Conservation (phyloP, 192 early-diverging fungal genomes). For the Umbelopsis sp. region DNA sequence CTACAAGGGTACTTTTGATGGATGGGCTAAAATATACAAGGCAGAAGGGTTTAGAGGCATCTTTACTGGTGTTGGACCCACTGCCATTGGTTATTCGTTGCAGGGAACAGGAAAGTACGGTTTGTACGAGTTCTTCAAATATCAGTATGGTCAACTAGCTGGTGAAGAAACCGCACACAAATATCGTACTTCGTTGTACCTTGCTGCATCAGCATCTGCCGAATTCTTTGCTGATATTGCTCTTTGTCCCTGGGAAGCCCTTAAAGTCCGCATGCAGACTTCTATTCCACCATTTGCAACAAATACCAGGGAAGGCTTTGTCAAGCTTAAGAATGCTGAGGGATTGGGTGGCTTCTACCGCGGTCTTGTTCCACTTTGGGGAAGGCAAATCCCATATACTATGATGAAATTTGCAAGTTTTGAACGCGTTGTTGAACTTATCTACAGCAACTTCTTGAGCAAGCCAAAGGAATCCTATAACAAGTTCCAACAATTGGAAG, state of each 20-base stretch:
- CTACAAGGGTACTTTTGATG: conserved; percentile 43
- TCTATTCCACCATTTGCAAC: conserved; percentile 74
- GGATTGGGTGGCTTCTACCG: conserved; percentile 73
- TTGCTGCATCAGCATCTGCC: conserved; percentile 74
- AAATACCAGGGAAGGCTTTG: conserved; percentile 63
- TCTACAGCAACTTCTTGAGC: conserved; percentile 62
- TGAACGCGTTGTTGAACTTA: conserved; percentile 72
- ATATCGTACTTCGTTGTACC: conserved; percentile 74
- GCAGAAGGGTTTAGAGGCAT: conserved; percentile 70
- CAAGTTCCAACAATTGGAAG: conserved; percentile 69
- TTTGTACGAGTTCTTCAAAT: conserved; percentile 90
- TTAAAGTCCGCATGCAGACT: conserved; percentile 88
- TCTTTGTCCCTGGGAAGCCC: conserved; percentile 84
- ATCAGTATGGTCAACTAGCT: conserved; percentile 60
- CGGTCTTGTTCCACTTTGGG: conserved; percentile 76
- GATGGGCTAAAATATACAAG: conserved; percentile 38
- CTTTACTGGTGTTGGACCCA: conserved; percentile 78
- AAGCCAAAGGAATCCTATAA: conserved; percentile 72
- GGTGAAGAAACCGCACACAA: conserved; percentile 73
- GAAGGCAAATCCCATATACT: conserved; percentile 84
- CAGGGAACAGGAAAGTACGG: conserved; percentile 91
- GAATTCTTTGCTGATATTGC: conserved; percentile 83
- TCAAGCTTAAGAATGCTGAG: conserved; percentile 57
- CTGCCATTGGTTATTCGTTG: conserved; percentile 80
- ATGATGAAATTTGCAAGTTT: conserved; percentile 87